Conservation (phyloP, 2,329 filamentous ascomycete species). For the Ophiostoma ulmi region DNA sequence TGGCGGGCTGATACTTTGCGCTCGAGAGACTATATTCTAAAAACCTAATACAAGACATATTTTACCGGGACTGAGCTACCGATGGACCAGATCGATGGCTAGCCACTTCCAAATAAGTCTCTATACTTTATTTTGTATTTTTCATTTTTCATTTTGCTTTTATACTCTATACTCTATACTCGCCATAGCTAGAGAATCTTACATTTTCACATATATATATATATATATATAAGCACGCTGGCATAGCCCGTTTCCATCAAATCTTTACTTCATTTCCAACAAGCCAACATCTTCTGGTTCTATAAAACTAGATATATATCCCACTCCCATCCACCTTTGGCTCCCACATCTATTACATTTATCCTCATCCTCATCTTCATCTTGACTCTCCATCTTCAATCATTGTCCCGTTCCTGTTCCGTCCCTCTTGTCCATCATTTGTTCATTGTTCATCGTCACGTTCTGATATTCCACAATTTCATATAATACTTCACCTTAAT, state of each 20-base stretch:
- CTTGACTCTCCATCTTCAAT: background rate
- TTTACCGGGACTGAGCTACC: background rate
- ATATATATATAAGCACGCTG: slow-evolving; percentile 27
- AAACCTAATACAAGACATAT: background rate
- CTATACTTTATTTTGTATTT: background rate
- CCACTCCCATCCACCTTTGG: background rate
- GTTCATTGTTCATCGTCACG: background rate
- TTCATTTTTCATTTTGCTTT: background rate
- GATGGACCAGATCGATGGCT: background rate
- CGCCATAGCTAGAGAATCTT: background rate
- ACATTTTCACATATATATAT: slow-evolving; percentile 27
- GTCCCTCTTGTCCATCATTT: background rate
- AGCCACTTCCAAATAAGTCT: background rate
- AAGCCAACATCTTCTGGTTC: slow-evolving; percentile 6
- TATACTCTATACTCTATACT: background rate
- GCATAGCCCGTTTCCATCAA: slow-evolving; percentile 13
- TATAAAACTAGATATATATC: slow-evolving; percentile 3
- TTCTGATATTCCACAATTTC: background rate
- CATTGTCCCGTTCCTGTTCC: background rate
- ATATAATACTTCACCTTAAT: background rate
- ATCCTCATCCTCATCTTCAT: background rate
- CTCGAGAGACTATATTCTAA: background rate
- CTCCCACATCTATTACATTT: background rate
- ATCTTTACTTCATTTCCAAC: background rate
- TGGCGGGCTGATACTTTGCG: slow-evolving; percentile 3